phyloP scores from a whole-genome alignment of 2,329 filamentous ascomycete species.

The Magnaporthales sp. region DNA sequence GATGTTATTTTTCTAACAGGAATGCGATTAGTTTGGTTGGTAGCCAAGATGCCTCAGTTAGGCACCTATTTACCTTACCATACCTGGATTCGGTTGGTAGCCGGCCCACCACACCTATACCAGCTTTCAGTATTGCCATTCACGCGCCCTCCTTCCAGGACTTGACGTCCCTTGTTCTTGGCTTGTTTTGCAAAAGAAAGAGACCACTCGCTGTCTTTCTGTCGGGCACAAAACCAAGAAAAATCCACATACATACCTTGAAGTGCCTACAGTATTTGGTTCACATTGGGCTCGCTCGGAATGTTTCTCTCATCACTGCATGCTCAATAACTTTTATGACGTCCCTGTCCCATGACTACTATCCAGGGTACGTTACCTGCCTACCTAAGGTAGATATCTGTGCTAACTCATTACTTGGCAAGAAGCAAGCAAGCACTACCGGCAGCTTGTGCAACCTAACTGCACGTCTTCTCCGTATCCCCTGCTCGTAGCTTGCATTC shows the following conservation, averaged over 20 bases:
- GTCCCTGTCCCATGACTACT: neutral
- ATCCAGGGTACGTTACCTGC: too few relatives aligned
- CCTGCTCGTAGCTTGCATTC: neutral
- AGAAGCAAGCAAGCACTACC: neutral
- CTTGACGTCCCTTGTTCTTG: neutral
- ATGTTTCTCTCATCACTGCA: neutral
- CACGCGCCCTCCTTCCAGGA: neutral
- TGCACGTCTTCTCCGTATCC: neutral
- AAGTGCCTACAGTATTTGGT: neutral
- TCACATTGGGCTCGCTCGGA: neutral
- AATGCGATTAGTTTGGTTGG: neutral
- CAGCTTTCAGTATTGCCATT: neutral
- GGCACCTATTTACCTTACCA: neutral
- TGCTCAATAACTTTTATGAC: neutral
- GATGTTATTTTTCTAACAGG: neutral
- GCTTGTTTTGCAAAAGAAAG: neutral
- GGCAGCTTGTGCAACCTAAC: neutral
- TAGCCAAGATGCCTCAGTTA: neutral
- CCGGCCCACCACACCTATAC: neutral
- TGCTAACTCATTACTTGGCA: neutral
- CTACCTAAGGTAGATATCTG: neutral
- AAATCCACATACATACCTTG: neutral
- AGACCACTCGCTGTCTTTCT: neutral
- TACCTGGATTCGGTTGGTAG: neutral
- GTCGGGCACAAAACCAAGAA: neutral